Conservation (phyloP, 1,139 yeast species). For the Ogataea hybrid region DNA sequence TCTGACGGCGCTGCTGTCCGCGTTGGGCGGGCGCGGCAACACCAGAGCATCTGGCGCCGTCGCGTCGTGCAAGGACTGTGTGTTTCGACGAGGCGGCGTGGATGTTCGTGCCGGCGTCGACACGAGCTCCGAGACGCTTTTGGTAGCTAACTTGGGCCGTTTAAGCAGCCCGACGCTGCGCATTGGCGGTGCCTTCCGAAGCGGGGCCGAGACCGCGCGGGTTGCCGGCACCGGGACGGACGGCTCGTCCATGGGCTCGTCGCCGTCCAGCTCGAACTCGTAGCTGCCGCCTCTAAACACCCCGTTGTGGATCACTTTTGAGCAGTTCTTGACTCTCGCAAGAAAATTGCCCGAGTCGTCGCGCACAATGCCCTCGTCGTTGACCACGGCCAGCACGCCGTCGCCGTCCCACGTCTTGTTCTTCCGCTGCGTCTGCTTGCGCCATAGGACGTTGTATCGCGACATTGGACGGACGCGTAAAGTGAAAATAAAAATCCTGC, state of each 20-base stretch:
- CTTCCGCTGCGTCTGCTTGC: constrained; percentile 73
- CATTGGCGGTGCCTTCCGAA: neutral
- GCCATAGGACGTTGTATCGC: constrained; percentile 49
- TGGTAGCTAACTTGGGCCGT: constrained; percentile 4
- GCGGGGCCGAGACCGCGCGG: constrained; percentile 2
- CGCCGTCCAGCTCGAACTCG: constrained; percentile 56
- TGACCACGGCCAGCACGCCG: constrained; percentile 48
- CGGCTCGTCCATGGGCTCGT: constrained; percentile 22
- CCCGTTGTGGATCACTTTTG: constrained; percentile 37
- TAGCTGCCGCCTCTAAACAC: constrained; percentile 46
- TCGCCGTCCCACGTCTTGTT: constrained; percentile 97
- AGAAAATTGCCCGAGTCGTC: constrained; percentile 25
- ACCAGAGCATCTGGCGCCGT: constrained; percentile 38
- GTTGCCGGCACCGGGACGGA: constrained; percentile 7
- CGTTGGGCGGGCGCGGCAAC: constrained; percentile 37
- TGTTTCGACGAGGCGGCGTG: neutral
- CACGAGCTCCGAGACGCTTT: constrained; percentile 4
- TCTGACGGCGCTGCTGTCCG: constrained; percentile 23
- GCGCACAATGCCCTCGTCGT: constrained; percentile 22
- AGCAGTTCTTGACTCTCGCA: constrained; percentile 20
- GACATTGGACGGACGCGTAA: constrained; percentile 4
- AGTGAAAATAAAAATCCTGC: neutral
- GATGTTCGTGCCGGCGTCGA: neutral
- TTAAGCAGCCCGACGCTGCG: constrained; percentile 6
- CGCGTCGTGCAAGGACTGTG: constrained; percentile 28